Base-by-base conservation (phyloP, 495 filamentous ascomycete species). In the Parmelia sp. region DNA sequence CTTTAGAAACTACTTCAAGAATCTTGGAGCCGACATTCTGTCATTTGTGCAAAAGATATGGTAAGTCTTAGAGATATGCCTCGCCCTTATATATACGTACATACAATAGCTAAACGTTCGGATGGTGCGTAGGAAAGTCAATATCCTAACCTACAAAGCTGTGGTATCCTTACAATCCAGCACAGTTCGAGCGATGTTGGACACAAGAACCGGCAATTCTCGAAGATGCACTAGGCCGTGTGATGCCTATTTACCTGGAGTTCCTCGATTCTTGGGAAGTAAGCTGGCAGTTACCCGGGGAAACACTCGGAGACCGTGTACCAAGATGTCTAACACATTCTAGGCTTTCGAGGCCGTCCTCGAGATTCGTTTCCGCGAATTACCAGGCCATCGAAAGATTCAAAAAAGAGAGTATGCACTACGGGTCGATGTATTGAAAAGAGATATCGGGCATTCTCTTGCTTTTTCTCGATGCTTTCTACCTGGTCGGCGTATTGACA, bases 61-160 rank as follows among this genome's bases (percentile, higher is more conserved):
- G 56, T 58, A 58, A 39, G 3, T 8, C 3, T 7, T 23, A 9
- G 37, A 17, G 8, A 27, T 37, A 4, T 1, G 35, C 35, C 17
- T 36, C 0, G 17, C 23, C 10, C 1, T 57, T n/a, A n/a, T 36
- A 36, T 36, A 36, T 7, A 25, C 9, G 6, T 4, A 58, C 4
- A 35, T 37, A 4, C 31, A 58, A 0, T 36, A 27, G 33, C 56
- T 58, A 23, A 37, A 2, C 15, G 19, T 3, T 58, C 36, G 29
- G n/a, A 25, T 15, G 36, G 8, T 60, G 31, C 14, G 31, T 15
- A 61, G 58, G 42, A 61, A 45, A 21, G 19, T 61, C 58, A 61
- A 61, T 35, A 25, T 61, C 58, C n/a, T 29, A 31, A 61, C 59
- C 44, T 61, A 61, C 23, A 61, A 51, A 33, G 40, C 59, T 23